Evolutionary conservation across 2,329 filamentous ascomycete species (phyloP), one percentile per base, ranked within the genome.

Genomic region (Penicillium sp.): DNA sequence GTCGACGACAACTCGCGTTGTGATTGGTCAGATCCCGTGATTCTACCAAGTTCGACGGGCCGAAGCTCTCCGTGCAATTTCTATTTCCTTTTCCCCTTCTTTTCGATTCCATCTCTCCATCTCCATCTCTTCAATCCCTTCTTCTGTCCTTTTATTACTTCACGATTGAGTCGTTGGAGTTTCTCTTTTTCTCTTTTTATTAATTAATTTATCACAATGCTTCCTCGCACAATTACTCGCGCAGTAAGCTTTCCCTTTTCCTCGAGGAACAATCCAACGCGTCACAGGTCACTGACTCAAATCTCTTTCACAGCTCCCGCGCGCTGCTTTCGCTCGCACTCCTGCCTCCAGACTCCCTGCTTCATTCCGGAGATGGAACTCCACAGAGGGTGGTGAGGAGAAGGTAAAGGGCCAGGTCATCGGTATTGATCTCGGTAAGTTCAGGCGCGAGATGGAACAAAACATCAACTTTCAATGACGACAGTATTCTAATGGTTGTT

Each of bases 351-450:
- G 87, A 79, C 84, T 88, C 69, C 87, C 91, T 70, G 83, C 83
- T 65, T 86, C 89, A 65, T 85, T 93, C 75, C 86, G 88, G 60
- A 71, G 77, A 73, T 78, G 75, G 75, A 77, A 77, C 70, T 78
- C 76, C 21, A 76, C 77, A 53, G 76, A 77, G 66, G 85, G 84
- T 71, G 81, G 81, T 59, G 81, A 84, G 67, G 84, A 85, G 76
- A 97, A 97, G 86, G 91, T 97, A 60, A 91, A 93, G 82, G 94
- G 94, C 74, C 81, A 90, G 72, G 93, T 97, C 77, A 97, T 97
- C 73, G 94, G 94, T 88, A 97, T 97, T 76, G 93, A 97, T 84
- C 81, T 97, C 73, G 93, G 93, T 88, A 83, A 74, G 85, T 81
- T 47, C 21, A 41, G 19, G 48, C 33, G 39, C 11, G 10, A 55